Conservation (phyloP, 495 filamentous ascomycete species). For the Parmelia sp. region DNA sequence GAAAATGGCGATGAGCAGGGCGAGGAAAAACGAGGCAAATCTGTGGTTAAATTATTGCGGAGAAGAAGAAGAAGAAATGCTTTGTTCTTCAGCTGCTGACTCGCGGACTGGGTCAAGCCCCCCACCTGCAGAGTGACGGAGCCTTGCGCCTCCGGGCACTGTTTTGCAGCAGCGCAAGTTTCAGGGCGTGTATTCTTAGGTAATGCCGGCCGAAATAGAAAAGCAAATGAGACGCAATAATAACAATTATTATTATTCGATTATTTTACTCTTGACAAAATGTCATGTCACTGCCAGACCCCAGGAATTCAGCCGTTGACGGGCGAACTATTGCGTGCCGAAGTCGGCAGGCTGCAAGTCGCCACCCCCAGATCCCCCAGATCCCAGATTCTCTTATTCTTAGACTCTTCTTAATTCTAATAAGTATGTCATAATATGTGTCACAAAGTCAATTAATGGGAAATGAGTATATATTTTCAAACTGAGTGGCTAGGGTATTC, state of each 20-base stretch:
- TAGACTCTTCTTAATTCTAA: too few species aligned
- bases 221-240: background rate
- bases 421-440: background rate
- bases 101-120: background rate
- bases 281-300: constrained; percentile 1
- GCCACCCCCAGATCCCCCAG: background rate
- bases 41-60: background rate
- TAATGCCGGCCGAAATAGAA: background rate
- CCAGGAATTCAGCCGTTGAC: too few species aligned
- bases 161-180: background rate
- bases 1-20: too few species aligned
- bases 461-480: background rate
- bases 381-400: too few species aligned
- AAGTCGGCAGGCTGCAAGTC: background rate
- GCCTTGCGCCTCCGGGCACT: background rate
- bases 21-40: background rate
- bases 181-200: background rate
- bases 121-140: constrained; percentile 5
- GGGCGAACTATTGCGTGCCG: background rate
- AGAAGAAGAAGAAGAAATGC: background rate
- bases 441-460: constrained; percentile 1
- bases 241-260: too few species aligned
- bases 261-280: background rate
- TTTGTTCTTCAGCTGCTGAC: background rate
- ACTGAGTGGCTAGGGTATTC: constrained; percentile 4